Evolutionary conservation across 2,329 filamentous ascomycete genomes (phyloP), one percentile per base, ranked within the genome.

Genomic region (Colletotrichum sp.): DNA sequence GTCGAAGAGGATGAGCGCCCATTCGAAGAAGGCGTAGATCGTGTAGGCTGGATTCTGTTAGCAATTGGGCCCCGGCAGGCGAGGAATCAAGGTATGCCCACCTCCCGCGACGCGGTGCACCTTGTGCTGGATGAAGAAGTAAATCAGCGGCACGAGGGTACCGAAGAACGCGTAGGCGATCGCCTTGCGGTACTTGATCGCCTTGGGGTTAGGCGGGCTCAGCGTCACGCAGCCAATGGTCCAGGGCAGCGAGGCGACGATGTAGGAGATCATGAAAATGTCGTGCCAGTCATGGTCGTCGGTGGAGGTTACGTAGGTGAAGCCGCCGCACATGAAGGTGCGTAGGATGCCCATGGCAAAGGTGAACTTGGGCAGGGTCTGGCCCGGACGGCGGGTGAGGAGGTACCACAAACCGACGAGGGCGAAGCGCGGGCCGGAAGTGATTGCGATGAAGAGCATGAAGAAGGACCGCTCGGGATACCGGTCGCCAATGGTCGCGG

Each of bases 271-370:
- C 97, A 99, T 99, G 84, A 99, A 96, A 77, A 98, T 96, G 82
- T 99, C 97, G 84, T 99, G 97, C 96, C 96, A 98, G 85, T 98
- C 93, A 85, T 99, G 97, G 83, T 98, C 95, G 83, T 99, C 97
- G 58, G 97, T 99, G 77, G 97, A 98, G 30, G 97, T 99, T 77
- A 99, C 93, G 85, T 98, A 99, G 69, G 97, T 98, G 96, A 97
- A 99, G 75, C 97, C 97, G 80, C 96, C 97, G 82, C 97, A 99
- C 6, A 96, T 98, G 74, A 98, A 87, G 12, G 96, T 98, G 80
- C 97, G 93, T 82, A 98, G 93, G 68, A 98, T 79, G 71, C 97
- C 97, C 80, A 95, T 93, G 55, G 90, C 90, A 61, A 94, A 94
- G 76, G 98, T 90, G 77, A 97, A 93, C 83, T 95, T 96, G 21